These are phyloP conservation scores for Penicillium desertorum DNA, from an alignment of 495 filamentous ascomycete species.

Conservation along the genomic window DNA sequence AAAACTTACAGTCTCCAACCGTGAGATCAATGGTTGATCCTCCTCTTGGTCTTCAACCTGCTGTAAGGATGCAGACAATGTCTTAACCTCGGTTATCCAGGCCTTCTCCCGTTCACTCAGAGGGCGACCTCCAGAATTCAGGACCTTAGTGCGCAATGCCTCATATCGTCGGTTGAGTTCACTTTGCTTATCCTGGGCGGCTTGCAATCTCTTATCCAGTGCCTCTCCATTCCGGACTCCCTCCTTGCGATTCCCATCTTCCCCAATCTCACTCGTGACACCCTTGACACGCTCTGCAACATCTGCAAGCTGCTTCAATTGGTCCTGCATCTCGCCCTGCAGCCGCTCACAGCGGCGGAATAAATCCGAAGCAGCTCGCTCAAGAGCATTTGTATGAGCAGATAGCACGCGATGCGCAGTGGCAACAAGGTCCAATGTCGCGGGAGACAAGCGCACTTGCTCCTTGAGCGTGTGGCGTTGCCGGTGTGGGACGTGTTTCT, in stretches of 20 bases:
- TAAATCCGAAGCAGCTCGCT: slow-evolving; percentile 73
- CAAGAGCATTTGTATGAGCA: slow-evolving; percentile 68
- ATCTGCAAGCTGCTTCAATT: slow-evolving; percentile 67
- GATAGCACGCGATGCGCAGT: slow-evolving; percentile 74
- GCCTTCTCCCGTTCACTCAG: slow-evolving; percentile 72
- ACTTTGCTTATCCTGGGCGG: slow-evolving; percentile 57
- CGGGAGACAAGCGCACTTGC: slow-evolving; percentile 70
- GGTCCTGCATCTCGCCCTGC: slow-evolving; percentile 66
- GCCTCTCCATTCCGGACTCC: slow-evolving; percentile 48
- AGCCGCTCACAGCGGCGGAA: slow-evolving; percentile 76
- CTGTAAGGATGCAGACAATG: slow-evolving; percentile 42
- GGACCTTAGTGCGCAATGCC: slow-evolving; percentile 58
- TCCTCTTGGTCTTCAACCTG: slow-evolving; percentile 27
- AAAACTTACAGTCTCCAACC: slow-evolving; percentile 41
- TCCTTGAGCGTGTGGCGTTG: slow-evolving; percentile 64
- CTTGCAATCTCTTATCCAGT: slow-evolving; percentile 60
- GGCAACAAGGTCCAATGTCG: slow-evolving; percentile 72
- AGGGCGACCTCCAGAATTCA: slow-evolving; percentile 56
- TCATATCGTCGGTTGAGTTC: slow-evolving; percentile 64
- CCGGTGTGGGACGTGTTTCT: slow-evolving; percentile 58
- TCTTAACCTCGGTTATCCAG: slow-evolving; percentile 64
- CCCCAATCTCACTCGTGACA: slow-evolving; percentile 61
- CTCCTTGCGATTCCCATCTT: slow-evolving; percentile 43
- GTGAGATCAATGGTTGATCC: slow-evolving; percentile 31
- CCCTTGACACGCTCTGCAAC: slow-evolving; percentile 64